Base-by-base conservation (phyloP, 371 early-diverging fungal species). In the Circinella minor region DNA sequence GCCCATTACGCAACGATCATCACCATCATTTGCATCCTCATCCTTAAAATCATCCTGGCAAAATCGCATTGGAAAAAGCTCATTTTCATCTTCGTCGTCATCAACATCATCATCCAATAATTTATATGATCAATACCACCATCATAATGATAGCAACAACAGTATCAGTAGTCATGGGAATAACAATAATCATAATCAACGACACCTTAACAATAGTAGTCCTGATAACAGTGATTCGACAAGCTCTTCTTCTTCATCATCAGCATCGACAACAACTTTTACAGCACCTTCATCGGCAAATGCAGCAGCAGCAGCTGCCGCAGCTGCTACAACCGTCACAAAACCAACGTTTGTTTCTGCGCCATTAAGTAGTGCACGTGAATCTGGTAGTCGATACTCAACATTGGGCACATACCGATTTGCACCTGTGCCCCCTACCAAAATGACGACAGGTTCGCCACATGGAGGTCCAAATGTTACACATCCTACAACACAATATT, bases 401-500 rank as follows among this genome's bases (percentile, higher is more conserved):
- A 63, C 69, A n/a, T 66, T 75, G 17, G 51, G 69, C 11, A 11
- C 43, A 5, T 74, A 69, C 63, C 63, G 72, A 18, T 72, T 73
- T 48, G 73, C 72, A 49, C 66, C 79, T 14, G 55, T 68, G 4
- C 49, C 72, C 34, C 49, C 59, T 4, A 51, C 71, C 6, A 43
- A 60, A 62, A 64, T 38, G 34, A 67, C 69, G n/a, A 69, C 75
- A 17, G 75, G 66, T 17, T 59, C 66, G 17, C 67, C 74, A 17
- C 72, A 61, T 27, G 61, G 68, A 18, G 57, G 55, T 17, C 69
- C 67, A 8, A 66, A 68, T 61, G 75, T 78, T 38, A 81, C 76
- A 3, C 81, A 78, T 74, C 81, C 84, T 1, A 76, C 84, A 0
- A 76, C 78, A n/a, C 81, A 81, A 49, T 84, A 84, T 55, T 84